Base-by-base conservation (phyloP, 805 yeast species). In the Saturnispora dispora region DNA sequence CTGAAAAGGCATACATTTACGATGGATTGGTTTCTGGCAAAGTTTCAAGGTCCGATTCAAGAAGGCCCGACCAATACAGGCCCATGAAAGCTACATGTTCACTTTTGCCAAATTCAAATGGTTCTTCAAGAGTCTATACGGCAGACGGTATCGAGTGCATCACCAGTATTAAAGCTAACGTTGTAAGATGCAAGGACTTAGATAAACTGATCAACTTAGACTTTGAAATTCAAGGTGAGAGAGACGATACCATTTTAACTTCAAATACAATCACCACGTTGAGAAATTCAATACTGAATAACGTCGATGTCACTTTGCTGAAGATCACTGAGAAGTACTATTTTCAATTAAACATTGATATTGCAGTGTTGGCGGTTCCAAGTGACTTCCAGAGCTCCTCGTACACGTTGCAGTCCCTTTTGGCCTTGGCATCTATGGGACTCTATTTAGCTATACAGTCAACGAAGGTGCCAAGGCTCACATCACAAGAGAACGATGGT, bases 91-190 rank as follows among this genome's bases (percentile, higher is more conserved):
- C 95, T 3, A 81, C 80, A 13, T 81, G 87, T 7, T 83, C 83
- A 47, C 85, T 91, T 59, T 72, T 93, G 53, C 93, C 96, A 0
- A 79, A 83, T 48, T 85, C 96, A 3, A 88, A 91, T 68, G 99
- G 99, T 13, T 89, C 97, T 2, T 85, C 97, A 0, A 77, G 96
- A 69, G 79, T 91, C 18, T 76, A 89, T 56, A 77, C 88, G 33
- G 76, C 85, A 46, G 98, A 91, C 66, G 98, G 99, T 22, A 80
- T 88, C 55, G 98, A 93, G 67, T 88, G 96, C 60, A 83, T 93
- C 33, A 91, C 88, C 5, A 93, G 97, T 61, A 77, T 91, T 46
- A 93, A 93, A 67, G 79, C 90, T 11, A 85, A 85, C 60, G 96
- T 90, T 3, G 85, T 87, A 48, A 51, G 58, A 33, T 52, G 63